These are phyloP conservation scores for Colletotrichum magnum DNA, from an alignment of 2,329 filamentous ascomycete species.

Conservation along the genomic window DNA sequence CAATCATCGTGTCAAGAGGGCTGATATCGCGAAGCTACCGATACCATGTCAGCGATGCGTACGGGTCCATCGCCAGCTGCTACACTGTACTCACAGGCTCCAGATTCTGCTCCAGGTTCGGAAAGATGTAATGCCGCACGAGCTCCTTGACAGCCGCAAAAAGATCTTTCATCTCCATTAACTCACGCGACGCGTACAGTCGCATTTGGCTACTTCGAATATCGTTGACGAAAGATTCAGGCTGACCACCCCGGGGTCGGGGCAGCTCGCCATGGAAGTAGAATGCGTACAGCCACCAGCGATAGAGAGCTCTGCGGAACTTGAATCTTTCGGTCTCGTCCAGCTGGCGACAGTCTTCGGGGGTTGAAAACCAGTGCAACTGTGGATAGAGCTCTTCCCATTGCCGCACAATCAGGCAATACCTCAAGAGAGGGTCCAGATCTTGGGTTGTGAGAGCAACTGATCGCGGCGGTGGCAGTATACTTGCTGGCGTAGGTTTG, in stretches of 20 bases:
- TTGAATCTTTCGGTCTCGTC: slow-evolving; percentile 58
- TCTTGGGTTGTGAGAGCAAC: slow-evolving; percentile 52
- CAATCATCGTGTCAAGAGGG: slow-evolving; percentile 37
- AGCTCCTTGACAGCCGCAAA: slow-evolving; percentile 61
- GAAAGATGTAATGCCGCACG: slow-evolving; percentile 62
- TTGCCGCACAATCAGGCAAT: slow-evolving; percentile 53
- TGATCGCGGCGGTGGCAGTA: slow-evolving; percentile 41
- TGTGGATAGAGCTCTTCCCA: slow-evolving; percentile 59
- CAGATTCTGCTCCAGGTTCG: slow-evolving; percentile 57
- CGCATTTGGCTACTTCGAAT: slow-evolving; percentile 60
- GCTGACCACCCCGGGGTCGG: slow-evolving; percentile 53
- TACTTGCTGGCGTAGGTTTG: background rate
- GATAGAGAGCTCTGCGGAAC: slow-evolving; percentile 64
- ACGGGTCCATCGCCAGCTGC: background rate
- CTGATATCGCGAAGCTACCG: slow-evolving; percentile 23
- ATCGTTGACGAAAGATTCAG: slow-evolving; percentile 56
- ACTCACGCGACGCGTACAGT: slow-evolving; percentile 57
- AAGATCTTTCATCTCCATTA: slow-evolving; percentile 62
- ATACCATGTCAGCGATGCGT: slow-evolving; percentile 1
- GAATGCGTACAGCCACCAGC: slow-evolving; percentile 68
- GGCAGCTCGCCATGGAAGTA: slow-evolving; percentile 64
- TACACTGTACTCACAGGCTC: slow-evolving; percentile 49
- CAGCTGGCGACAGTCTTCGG: slow-evolving; percentile 61
- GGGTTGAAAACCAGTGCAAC: slow-evolving; percentile 62
- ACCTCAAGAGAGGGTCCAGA: slow-evolving; percentile 50